Base-by-base conservation (phyloP, 1,284 basidiomycete species). In the Inonotus hispidus region DNA sequence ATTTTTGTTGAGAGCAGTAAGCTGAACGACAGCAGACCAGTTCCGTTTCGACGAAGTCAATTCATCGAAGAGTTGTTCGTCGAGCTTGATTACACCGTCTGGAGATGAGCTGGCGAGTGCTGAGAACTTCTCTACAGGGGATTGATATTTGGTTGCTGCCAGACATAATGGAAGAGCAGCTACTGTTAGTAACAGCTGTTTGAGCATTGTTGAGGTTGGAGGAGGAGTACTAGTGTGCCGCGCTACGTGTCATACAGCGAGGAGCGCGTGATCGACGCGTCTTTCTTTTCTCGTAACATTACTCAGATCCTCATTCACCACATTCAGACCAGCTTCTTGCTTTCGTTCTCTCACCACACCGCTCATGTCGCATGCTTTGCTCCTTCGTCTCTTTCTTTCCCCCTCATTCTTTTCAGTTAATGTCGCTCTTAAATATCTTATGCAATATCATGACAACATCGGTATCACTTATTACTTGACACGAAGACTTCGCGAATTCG, bases 401-500 rank as follows among this genome's bases (percentile, higher is more conserved):
- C 90, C 92, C 3, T 87, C 86, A 35, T 95, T 92, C 80, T 95
- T 95, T 77, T 90, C 90, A 16, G 89, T 95, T 56, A 90, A 94
- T 77, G 89, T 95, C 68, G 93, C 93, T 32, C 84, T 96, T 66
- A 85, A 89, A 69, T 96, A 96, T 73, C 86, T 98, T 68, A 85
- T 87, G 69, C 77, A 87, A 21, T 97, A 98, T 75, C 83, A 91
- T 8, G 90, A 95, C 77, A 93, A 93, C 72, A 92, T 98, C 68
- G 95, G 95, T 7, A 95, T 98, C 73, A 95, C 93, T 16, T 95
- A 97, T 75, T 98, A 98, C 73, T 83, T 98, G 64, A 93, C 94
- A 53, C 82, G 86, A 63, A 82, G 94, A 65, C 85, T 98, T 70
- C 81, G 82, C 65, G 82, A 86, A 61, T 83, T 95, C 70, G 85